A percentile compares a stretch with the other conserved stretches of the same genome.
Conservation (phyloP, 2,329 filamentous ascomycete species). For the Helminthosporium solani region DNA sequence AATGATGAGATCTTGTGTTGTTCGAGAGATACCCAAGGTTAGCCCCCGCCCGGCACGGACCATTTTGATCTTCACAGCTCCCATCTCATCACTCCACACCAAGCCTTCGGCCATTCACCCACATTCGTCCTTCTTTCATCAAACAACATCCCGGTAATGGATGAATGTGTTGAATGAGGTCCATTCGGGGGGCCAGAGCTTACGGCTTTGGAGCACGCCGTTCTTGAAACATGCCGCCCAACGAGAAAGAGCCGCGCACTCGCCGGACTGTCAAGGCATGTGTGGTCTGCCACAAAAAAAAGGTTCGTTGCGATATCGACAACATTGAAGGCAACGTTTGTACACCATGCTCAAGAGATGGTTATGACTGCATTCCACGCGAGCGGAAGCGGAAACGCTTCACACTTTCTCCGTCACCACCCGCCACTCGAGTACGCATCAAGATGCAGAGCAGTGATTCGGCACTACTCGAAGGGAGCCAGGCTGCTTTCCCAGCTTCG, state of each 20-base stretch:
- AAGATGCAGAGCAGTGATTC: slow-evolving; percentile 15
- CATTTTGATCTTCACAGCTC: too few species aligned
- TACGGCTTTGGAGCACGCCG: too few species aligned
- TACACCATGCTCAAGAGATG: slow-evolving; percentile 39
- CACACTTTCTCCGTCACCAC: slow-evolving; percentile 35
- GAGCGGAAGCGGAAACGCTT: slow-evolving; percentile 37
- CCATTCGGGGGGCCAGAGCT: too few species aligned
- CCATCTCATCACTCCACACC: too few species aligned
- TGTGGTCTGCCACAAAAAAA: slow-evolving; percentile 48
- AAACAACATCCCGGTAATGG: too few species aligned
- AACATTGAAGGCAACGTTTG: slow-evolving; percentile 39
- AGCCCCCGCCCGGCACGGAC: too few species aligned
- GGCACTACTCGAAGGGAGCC: slow-evolving; percentile 11
- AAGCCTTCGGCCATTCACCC: too few species aligned
- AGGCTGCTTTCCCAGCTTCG: slow-evolving; percentile 8
- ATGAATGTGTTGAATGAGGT: too few species aligned
- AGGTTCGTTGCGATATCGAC: slow-evolving; percentile 37
- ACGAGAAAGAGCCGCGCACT: slow-evolving; percentile 19
- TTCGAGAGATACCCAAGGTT: too few species aligned
- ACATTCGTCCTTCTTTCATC: too few species aligned
- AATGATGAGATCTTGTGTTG: too few species aligned
- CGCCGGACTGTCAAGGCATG: slow-evolving; percentile 40
- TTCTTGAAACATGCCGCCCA: slow-evolving; percentile 14
- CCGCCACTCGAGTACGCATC: slow-evolving; percentile 13
- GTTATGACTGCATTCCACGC: slow-evolving; percentile 35